phyloP scores from a whole-genome alignment of 352 stramenopile genomes.

The Aphanomyces stellatus region DNA sequence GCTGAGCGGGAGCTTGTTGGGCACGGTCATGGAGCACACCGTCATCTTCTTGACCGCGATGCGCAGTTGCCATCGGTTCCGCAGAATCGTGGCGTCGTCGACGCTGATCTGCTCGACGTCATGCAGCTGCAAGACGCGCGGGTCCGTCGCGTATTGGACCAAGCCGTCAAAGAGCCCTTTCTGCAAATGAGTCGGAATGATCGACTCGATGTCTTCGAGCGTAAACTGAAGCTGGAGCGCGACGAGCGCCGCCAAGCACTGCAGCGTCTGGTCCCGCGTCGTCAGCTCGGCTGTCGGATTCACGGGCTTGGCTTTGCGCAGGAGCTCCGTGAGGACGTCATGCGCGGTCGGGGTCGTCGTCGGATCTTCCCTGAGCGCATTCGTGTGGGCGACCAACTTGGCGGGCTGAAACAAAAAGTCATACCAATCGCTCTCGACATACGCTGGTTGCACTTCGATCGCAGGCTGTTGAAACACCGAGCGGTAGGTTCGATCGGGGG shows the following conservation, averaged over 20 bases:
- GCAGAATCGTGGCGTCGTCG: constrained; percentile 45
- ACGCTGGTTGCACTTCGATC: constrained; percentile 53
- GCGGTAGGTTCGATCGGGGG: constrained; percentile 59
- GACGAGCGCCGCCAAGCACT: constrained; percentile 65
- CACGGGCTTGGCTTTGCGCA: constrained; percentile 75
- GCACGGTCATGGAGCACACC: neutral
- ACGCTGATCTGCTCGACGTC: constrained; percentile 23
- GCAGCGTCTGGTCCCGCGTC: constrained; percentile 46
- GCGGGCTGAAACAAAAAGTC: constrained; percentile 77
- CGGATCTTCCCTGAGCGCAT: neutral
- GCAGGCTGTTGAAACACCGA: constrained; percentile 78
- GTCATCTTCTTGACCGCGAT: constrained; percentile 19
- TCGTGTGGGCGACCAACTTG: constrained; percentile 43
- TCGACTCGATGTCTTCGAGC: constrained; percentile 43
- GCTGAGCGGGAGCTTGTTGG: constrained; percentile 15
- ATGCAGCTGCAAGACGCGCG: constrained; percentile 24
- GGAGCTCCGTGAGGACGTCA: constrained; percentile 42
- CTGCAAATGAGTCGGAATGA: constrained; percentile 67
- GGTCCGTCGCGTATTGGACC: constrained; percentile 45
- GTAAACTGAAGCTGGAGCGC: constrained; percentile 63
- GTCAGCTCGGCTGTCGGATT: constrained; percentile 66
- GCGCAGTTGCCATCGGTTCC: constrained; percentile 71
- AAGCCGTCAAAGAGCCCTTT: constrained; percentile 74
- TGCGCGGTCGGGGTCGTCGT: constrained; percentile 16
- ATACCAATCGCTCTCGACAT: constrained; percentile 73